Conservation (phyloP, 257 asterid species). For the Plectranthus barbatus region DNA sequence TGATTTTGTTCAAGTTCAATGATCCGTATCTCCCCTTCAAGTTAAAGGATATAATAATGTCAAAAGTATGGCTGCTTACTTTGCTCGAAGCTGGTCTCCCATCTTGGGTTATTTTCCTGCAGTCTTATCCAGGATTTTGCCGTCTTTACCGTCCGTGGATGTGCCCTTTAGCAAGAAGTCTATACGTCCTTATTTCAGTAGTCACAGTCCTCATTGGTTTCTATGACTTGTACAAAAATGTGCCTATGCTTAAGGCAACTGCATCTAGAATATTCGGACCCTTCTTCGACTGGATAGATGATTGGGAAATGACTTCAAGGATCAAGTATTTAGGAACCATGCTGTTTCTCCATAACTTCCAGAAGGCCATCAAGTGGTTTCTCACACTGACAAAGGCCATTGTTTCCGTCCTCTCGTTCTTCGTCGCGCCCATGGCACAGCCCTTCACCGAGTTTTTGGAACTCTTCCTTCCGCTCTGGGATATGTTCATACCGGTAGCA, state of each 20-base stretch:
- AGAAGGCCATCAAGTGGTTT: constrained; percentile 68
- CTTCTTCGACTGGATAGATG: constrained; percentile 76
- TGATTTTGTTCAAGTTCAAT: constrained; percentile 51
- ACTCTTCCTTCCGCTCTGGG: constrained; percentile 49
- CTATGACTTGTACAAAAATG: constrained; percentile 75
- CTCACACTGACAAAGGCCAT: constrained; percentile 36
- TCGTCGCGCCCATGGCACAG: constrained; percentile 36
- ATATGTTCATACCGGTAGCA: constrained; percentile 25
- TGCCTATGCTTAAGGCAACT: constrained; percentile 70
- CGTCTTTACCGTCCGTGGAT: constrained; percentile 87
- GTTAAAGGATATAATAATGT: constrained; percentile 52
- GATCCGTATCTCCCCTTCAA: constrained; percentile 65
- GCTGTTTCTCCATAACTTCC: constrained; percentile 69
- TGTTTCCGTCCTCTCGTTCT: constrained; percentile 31
- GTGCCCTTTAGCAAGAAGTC: constrained; percentile 73
- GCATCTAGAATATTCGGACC: constrained; percentile 79
- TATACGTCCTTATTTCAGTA: constrained; percentile 57
- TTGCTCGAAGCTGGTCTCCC: constrained; percentile 81
- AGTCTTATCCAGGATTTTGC: constrained; percentile 76
- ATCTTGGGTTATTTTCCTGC: constrained; percentile 76
- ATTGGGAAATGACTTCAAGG: constrained; percentile 82
- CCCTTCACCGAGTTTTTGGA: constrained; percentile 45
- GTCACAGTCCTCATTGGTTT: constrained; percentile 78
- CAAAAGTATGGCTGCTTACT: constrained; percentile 55
- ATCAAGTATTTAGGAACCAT: constrained; percentile 73